These are phyloP conservation scores for Moniliophthora roreri DNA, from an alignment of 1,284 basidiomycete species.

Conservation along the genomic window DNA sequence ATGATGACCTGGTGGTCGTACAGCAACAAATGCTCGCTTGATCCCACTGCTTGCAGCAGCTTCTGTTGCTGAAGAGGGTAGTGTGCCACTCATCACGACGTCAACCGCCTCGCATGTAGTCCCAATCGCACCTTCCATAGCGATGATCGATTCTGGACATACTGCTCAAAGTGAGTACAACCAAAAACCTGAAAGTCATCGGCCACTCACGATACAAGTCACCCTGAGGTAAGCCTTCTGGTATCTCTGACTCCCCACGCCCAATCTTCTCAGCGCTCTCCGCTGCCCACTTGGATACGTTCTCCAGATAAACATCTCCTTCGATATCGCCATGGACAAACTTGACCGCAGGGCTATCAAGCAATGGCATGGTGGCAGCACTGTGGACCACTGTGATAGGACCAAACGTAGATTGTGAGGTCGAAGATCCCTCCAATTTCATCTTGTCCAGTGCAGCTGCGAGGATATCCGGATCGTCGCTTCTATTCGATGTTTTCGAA, in stretches of 20 bases:
- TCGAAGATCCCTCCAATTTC: conserved; percentile 36
- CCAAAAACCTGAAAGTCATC: conserved; percentile 1
- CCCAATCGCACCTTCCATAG: conserved; percentile 76
- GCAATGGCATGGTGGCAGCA: conserved; percentile 50
- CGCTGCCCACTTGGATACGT: conserved; percentile 58
- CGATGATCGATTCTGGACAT: conserved; percentile 66
- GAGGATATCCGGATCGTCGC: conserved; percentile 46
- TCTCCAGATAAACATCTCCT: conserved; percentile 66
- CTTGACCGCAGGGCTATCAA: conserved; percentile 65
- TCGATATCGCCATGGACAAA: conserved; percentile 74
- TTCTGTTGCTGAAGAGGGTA: conserved; percentile 13
- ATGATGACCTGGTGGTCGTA: conserved; percentile 90
- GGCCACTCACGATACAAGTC: conserved; percentile 77
- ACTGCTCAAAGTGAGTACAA: conserved; percentile 38
- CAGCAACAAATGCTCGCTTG: conserved; percentile 74
- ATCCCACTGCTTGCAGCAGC: conserved; percentile 15
- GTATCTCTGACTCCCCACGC: conserved; percentile 77
- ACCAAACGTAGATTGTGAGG: conserved; percentile 11
- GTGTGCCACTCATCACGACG: conserved; percentile 34
- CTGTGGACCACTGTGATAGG: conserved; percentile 51
- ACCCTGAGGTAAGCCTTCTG: conserved; percentile 68
- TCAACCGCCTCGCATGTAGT: conserved; percentile 89
- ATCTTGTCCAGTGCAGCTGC: conserved; percentile 54
- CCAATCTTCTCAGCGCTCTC: conserved; percentile 68
- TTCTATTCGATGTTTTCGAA: conserved; percentile 6